Evolutionary conservation across 164 flowering plant genomes (phyloP), one percentile per base, ranked within the genome.

Genomic region (Taxillus chinensis): DNA sequence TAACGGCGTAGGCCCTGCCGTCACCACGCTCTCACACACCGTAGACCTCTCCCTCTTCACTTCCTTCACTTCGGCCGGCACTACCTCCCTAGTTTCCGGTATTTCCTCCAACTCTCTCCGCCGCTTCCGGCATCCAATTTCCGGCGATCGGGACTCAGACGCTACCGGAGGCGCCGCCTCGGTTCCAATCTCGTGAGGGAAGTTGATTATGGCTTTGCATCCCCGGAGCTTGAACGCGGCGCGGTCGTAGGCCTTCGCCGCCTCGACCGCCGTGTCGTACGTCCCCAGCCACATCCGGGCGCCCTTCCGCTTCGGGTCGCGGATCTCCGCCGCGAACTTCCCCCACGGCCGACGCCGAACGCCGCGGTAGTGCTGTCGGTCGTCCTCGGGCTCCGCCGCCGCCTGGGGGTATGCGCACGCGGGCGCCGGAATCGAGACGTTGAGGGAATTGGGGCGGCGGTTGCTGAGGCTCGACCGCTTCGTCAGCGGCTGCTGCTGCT

Each of bases 331-430:
- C 8, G 86, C 86, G 67, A 66, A 81, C 39, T 81, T 81, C 6
- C 85, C 85, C 85, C 85, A 81, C 45, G 85, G 85, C 74, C 86
- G 60, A 17, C 64, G 77, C 8, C 86, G 61, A 11, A 82, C 83
- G 2, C 86, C 86, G 68, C 86, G 70, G 72, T 82, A 82, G 59
- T 80, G 79, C 55, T 17, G 65, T 10, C 51, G 61, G 15, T 66
- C 68, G 27, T 27, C 27, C 27, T 2, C 27, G 27, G 27, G 27
- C 39, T 43, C 71, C 8, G 9, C 42, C 15, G 15, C 59, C 37
- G 64, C 39, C 0, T 10, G 6, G 4, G 27, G 27, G 2, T 27
- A 27, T 27, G 27, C 27, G 27, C 27, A 27, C 27, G 27, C 27
- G 27, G 27, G 27, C 27, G 27, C 27, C 27, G 27, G 27, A 27